Percentiles rank a stretch among this genome's conserved stretches.
Evolutionary conservation across 768 basidiomycete species (phyloP).

Genomic region (Suillus decipiens): DNA sequence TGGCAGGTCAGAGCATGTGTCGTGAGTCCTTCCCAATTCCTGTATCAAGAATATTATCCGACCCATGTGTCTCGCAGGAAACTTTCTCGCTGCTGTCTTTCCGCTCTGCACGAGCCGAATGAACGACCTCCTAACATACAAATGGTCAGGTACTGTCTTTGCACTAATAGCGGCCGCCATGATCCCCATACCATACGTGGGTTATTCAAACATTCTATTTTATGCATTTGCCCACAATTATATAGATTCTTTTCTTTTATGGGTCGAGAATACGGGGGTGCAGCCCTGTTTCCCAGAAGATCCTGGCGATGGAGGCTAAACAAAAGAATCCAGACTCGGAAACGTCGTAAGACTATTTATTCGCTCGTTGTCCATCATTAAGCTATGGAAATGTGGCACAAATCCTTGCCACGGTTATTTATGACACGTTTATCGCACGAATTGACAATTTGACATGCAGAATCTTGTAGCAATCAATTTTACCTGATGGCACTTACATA

Average conservation of each 20-base stretch:
- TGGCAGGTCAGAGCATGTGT: constrained; percentile 66
- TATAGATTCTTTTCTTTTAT: constrained; percentile 32
- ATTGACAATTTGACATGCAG: not conserved
- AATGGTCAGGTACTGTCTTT: constrained; percentile 63
- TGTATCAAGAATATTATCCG: not conserved
- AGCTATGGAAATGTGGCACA: not conserved
- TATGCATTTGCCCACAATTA: not conserved
- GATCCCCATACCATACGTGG: constrained; percentile 62
- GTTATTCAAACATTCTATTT: constrained; percentile 17
- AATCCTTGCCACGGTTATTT: not conserved
- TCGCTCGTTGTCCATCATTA: not conserved
- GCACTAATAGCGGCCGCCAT: constrained; percentile 52
- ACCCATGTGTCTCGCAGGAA: constrained; percentile 36
- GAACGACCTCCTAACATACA: constrained; percentile 55
- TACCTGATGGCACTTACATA: not conserved
- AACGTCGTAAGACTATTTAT: not conserved
- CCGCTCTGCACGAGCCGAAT: constrained; percentile 64
- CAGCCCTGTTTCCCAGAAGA: constrained; percentile 28
- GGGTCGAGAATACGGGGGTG: constrained; percentile 34
- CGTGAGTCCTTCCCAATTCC: constrained; percentile 37
- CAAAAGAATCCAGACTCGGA: not conserved
- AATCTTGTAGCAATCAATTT: not conserved
- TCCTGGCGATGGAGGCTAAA: constrained; percentile 20
- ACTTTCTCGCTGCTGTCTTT: constrained; percentile 52
- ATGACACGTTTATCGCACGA: not conserved